phyloP scores from a whole-genome alignment of 345 rosid species.

The Adansonia digitata region DNA sequence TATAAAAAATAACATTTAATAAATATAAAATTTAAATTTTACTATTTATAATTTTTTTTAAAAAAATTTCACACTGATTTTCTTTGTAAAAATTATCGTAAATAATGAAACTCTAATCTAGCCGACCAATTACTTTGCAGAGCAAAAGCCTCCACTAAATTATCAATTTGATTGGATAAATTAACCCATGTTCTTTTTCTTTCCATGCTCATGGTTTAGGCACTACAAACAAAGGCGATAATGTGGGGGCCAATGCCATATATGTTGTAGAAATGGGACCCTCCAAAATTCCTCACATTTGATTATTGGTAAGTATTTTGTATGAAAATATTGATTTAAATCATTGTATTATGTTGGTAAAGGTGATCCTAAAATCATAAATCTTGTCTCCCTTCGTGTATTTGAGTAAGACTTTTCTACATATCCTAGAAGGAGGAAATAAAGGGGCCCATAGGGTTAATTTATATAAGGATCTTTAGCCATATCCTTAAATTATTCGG shows the following conservation, averaged over 20 bases:
- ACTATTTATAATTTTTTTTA: too few species aligned
- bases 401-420: neutral
- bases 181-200: neutral
- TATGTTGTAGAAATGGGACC: conserved; percentile 6
- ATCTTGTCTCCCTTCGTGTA: conserved; percentile 35
- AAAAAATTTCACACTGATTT: too few species aligned
- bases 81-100: too few species aligned
- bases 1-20: too few species aligned
- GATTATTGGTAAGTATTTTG: neutral
- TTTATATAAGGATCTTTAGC: neutral
- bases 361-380: conserved; percentile 35
- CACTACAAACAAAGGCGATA: conserved; percentile 20
- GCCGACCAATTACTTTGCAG: neutral
- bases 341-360: conserved; percentile 33
- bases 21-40: too few species aligned
- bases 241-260: conserved; percentile 18
- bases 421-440: neutral
- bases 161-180: conserved; percentile 20
- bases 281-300: neutral
- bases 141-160: conserved; percentile 3
- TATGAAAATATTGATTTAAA: conserved; percentile 5
- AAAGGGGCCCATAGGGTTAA: conserved; percentile 4
- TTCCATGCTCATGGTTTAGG: conserved; percentile 18
- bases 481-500: neutral
- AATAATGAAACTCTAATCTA: neutral